Base-by-base conservation (phyloP, 2,329 filamentous ascomycete genomes). In the Stylonectria norvegica region DNA sequence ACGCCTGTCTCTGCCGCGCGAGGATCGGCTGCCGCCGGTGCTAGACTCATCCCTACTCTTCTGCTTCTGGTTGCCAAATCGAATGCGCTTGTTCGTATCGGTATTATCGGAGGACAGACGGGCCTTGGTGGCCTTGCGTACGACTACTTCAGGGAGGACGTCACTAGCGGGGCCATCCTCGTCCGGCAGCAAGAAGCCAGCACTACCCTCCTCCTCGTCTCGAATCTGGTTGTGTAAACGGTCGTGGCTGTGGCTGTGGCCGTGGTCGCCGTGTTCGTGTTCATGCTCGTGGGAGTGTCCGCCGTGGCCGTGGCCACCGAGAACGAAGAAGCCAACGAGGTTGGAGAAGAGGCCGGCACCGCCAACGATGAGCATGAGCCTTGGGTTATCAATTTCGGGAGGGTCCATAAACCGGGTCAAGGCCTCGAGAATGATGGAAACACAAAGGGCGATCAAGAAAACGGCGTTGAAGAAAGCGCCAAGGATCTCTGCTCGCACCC, bases 391-490 rank as follows among this genome's bases (percentile, higher is more conserved):
- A 58, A 98, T 90, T 61, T 86, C 81, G 57, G 91, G 90, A 6
- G 90, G 89, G 57, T 97, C 89, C 59, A 97, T 77, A 54, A 98
- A 86, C 59, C 93, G 85, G 57, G 90, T 89, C 45, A 96, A 78
- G 12, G 93, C 93, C 67, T 98, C 93, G 56, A 98, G 82, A 59
- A 97, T 86, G 65, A 98, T 98, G 36, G 91, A 94, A 41, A 98
- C 75, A 69, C 93, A 98, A 7, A 98, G 79, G 6, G 93, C 93
- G 59, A 98, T 93, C 31, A 98, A 76, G 71, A 98, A 98, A 32
- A 97, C 91, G 52, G 93, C 93, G 59, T 98, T 98, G 68, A 97
- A 88, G 56, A 97, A 83, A 34, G 93, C 93, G 59, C 93, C 93
- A 5, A 98, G 76, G 9, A 95, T 97, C 72, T 98, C 93, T 23